Base-by-base conservation (phyloP, 1,139 yeast genomes). In the Taphrina sp. region DNA sequence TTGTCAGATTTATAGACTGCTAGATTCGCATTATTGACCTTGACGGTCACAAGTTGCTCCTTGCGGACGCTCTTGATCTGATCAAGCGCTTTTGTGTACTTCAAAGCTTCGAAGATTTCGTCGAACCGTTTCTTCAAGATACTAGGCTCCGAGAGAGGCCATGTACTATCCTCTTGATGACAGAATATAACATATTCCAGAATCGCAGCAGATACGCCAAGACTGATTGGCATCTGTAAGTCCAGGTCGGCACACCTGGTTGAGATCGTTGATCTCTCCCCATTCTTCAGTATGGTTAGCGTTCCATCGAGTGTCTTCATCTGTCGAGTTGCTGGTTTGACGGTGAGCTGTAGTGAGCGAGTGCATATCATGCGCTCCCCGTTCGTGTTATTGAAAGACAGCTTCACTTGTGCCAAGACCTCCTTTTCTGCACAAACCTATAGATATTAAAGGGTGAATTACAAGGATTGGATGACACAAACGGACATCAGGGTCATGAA, bases 71-170 rank as follows among this genome's bases (percentile, higher is more conserved):
- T 68, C 67, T 89, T 90, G 65, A 94, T 76, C 20, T 59, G 57
- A 58, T 90, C 96, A 45, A 92, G 72, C 0, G 95, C 96, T 66
- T 87, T 90, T 1, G 96, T 89, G 65, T 85, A 94, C 68, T 88
- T 89, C 63, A 89, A 80, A 0, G 97, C 96, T 68, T 94, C 97
- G 64, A 94, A 94, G 4, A 94, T 92, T 67, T 92, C 98, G 69
- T 94, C 98, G 65, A 94, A 94, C 59, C 92, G 78, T 70, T 90
- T 90, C 70, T 94, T 94, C 66, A 94, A 76, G 12, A 79, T 79
- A 5, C 95, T 77, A 0, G 98, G 95, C 69, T 94, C 99, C 63
- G 92, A 81, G 57, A 94, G 74, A 1, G 99, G 99, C 99, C 99
- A 94, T 37, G 88, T 71, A 65, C 94, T 84, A 60, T 94, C 99